These are phyloP conservation scores for Priceomyces melissophilus DNA, from an alignment of 805 yeast species.

Conservation along the genomic window DNA sequence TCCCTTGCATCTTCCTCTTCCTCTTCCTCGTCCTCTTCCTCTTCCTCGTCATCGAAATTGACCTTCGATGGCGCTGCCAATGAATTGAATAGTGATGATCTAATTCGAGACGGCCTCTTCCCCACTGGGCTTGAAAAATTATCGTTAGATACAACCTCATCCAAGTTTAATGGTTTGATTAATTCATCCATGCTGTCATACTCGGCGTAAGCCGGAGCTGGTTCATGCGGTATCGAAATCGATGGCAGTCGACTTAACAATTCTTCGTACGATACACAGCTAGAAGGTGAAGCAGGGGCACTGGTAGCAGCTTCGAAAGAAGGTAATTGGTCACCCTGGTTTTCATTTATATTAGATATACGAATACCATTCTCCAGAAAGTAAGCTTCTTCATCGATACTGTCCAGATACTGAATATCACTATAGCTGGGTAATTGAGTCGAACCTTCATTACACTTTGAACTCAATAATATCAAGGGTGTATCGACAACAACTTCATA, in stretches of 20 bases:
- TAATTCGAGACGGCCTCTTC: slow-evolving; percentile 18
- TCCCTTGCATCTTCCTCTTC: slow-evolving; percentile 4
- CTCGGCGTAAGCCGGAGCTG: slow-evolving; percentile 34
- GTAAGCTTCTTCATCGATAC: slow-evolving; percentile 18
- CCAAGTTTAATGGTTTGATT: slow-evolving; percentile 19
- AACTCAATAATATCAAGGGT: slow-evolving; percentile 51
- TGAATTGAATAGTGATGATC: slow-evolving; percentile 28
- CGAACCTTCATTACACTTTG: slow-evolving; percentile 39
- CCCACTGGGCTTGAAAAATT: slow-evolving; percentile 1
- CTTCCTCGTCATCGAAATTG: not conserved
- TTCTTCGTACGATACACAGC: slow-evolving; percentile 35
- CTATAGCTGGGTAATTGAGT: slow-evolving; percentile 40
- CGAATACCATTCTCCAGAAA: slow-evolving; percentile 28
- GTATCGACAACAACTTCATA: slow-evolving; percentile 81
- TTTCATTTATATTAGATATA: slow-evolving; percentile 24
- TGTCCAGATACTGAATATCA: slow-evolving; percentile 16
- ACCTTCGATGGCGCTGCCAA: slow-evolving; percentile 25
- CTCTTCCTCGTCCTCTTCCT: not conserved
- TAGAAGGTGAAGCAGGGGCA: slow-evolving; percentile 35
- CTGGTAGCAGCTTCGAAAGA: slow-evolving; percentile 66
- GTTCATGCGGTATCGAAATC: slow-evolving; percentile 21
- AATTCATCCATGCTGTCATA: not conserved
- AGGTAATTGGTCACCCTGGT: slow-evolving; percentile 41
- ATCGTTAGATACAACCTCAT: slow-evolving; percentile 20
- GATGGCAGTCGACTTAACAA: slow-evolving; percentile 36